phyloP scores from a whole-genome alignment of 108 stramenopile species.

The Nitzschia palea region DNA sequence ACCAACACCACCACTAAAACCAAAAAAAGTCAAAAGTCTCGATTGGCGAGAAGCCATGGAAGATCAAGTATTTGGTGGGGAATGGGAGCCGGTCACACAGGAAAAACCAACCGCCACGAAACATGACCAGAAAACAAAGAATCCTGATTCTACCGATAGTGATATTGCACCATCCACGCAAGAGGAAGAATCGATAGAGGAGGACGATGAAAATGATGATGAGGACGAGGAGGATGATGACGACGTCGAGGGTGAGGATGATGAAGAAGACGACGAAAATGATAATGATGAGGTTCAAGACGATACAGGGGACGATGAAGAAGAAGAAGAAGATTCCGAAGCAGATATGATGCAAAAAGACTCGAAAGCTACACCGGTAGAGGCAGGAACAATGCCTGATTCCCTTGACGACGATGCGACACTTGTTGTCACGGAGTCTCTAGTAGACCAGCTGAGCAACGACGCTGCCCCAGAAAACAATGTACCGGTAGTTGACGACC shows the following conservation, averaged over 20 bases:
- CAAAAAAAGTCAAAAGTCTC: background rate
- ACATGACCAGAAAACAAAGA: background rate
- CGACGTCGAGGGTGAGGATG: background rate
- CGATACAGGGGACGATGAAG: too few relatives aligned
- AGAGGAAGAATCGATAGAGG: background rate
- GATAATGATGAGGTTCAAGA: too few relatives aligned
- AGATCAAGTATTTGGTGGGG: background rate
- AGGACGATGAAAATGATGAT: background rate
- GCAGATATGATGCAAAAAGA: too few relatives aligned
- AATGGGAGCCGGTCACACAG: background rate
- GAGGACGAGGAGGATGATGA: slow-evolving; percentile 2
- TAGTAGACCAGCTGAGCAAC: too few relatives aligned
- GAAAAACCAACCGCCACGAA: background rate
- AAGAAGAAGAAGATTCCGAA: too few relatives aligned
- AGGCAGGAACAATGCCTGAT: too few relatives aligned
- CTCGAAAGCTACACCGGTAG: too few relatives aligned
- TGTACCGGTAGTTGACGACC: too few relatives aligned
- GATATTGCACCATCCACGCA: background rate
- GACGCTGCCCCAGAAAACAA: too few relatives aligned
- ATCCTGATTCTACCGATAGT: background rate
- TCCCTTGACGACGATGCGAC: too few relatives aligned
- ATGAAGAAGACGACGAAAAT: background rate
- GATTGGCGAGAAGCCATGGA: slow-evolving; percentile 8
- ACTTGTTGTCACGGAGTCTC: too few relatives aligned
- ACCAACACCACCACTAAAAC: slow-evolving; percentile 1